Conservation (phyloP, 1,284 basidiomycete genomes). For the Ganoderma meredithae region DNA sequence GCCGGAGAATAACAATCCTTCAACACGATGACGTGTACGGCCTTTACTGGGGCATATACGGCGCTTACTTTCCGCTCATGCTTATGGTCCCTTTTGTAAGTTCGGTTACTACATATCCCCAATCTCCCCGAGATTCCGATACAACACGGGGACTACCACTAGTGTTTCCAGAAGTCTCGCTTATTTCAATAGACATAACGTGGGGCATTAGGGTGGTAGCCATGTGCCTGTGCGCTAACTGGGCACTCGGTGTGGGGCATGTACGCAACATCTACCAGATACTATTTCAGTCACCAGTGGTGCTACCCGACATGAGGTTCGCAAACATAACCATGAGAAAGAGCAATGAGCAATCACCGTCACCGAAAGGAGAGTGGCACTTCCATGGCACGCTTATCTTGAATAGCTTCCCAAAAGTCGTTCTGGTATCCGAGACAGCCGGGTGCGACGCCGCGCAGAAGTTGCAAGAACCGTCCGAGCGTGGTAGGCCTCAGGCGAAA, state of each 20-base stretch:
- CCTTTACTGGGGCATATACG: background rate
- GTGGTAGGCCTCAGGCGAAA: background rate
- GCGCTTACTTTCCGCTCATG: background rate
- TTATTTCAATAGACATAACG: background rate
- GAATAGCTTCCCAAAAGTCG: conserved; percentile 25
- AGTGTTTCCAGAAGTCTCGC: background rate
- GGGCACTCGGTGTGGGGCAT: background rate
- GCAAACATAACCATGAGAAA: background rate
- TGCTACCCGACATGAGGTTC: background rate
- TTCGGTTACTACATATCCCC: background rate
- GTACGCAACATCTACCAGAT: background rate
- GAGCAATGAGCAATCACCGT: too few species aligned
- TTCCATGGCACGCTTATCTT: background rate
- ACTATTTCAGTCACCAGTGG: background rate
- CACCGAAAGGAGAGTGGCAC: background rate
- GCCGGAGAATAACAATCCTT: background rate
- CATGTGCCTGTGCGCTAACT: background rate
- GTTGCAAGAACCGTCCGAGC: background rate
- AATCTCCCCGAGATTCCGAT: background rate
- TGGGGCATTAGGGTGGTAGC: background rate
- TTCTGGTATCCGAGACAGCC: conserved; percentile 27
- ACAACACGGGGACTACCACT: background rate
- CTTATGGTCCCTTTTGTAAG: background rate
- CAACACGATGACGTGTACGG: background rate
- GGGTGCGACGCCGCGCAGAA: conserved; percentile 10